Conservation (phyloP, 139 green algal genomes). For the Chlamydomonas incerta region DNA sequence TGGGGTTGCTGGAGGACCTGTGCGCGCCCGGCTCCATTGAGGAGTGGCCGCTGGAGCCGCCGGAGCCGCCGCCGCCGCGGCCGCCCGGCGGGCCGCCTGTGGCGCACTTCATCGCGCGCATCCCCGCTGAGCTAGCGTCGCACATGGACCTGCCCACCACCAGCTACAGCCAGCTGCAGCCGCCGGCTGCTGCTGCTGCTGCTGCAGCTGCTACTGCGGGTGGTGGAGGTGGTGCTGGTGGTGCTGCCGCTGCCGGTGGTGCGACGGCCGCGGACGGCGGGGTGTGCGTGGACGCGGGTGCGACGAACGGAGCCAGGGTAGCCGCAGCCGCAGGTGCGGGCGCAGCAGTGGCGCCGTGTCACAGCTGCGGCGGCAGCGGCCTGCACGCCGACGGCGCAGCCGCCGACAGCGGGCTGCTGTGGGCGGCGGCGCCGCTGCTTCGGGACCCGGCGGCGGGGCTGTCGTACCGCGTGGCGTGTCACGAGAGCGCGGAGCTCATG, state of each 20-base stretch:
- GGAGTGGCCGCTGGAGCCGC: neutral
- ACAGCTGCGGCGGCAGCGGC: neutral
- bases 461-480: neutral
- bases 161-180: neutral
- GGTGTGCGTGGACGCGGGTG: no score
- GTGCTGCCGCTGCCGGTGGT: neutral
- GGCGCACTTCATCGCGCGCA: conserved; percentile 34
- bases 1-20: conserved; percentile 31
- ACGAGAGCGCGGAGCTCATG: conserved; percentile 25
- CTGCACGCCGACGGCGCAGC: neutral
- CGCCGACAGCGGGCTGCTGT: neutral
- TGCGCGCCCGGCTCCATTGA: neutral
- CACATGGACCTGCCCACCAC: conserved; percentile 12
- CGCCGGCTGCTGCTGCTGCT: neutral
- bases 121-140: conserved; percentile 19
- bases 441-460: neutral
- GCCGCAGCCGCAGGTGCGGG: no score
- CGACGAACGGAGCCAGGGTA: no score
- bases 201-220: neutral
- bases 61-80: neutral
- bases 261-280: no score
- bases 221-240: neutral
- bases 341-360: no score
- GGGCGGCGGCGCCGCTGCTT: conserved; percentile 13
- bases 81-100: conserved; percentile 5